phyloP scores from a whole-genome alignment of 2,329 filamentous ascomycete species.

The Arthrocladium fulminans region DNA sequence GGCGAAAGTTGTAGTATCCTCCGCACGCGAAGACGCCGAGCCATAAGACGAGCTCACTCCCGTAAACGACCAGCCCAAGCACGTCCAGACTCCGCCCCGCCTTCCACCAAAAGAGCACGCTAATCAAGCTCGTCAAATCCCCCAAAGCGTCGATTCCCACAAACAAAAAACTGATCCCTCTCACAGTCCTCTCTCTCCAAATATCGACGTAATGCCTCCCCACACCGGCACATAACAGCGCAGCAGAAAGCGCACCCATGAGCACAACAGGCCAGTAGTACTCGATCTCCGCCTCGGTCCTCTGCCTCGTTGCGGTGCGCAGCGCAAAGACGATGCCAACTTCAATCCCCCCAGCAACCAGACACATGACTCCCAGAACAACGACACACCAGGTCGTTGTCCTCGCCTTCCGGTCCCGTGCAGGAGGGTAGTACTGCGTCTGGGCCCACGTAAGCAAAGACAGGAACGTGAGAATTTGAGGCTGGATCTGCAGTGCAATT shows the following conservation, averaged over 20 bases:
- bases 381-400: conserved; percentile 39
- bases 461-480: conserved; percentile 46
- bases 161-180: conserved; percentile 64
- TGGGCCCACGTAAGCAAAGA: conserved; percentile 48
- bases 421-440: conserved; percentile 42
- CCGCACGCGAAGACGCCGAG: conserved; percentile 58
- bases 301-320: conserved; percentile 35
- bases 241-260: conserved; percentile 58
- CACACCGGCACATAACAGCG: conserved; percentile 56
- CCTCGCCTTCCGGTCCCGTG: conserved; percentile 44
- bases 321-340: conserved; percentile 51
- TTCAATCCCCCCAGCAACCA: conserved; percentile 52
- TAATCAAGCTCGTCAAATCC: conserved; percentile 58
- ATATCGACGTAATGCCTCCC: conserved; percentile 63
- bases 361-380: conserved; percentile 44
- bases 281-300: conserved; percentile 27
- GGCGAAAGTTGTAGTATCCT: conserved; percentile 54
- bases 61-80: conserved; percentile 59
- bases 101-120: conserved; percentile 52
- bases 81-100: conserved; percentile 39
- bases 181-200: conserved; percentile 54
- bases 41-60: conserved; percentile 57
- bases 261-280: conserved; percentile 52
- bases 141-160: conserved; percentile 61
- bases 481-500: conserved; percentile 46